Base-by-base conservation (phyloP, 352 stramenopile species). In the Phytophthora meadii region DNA sequence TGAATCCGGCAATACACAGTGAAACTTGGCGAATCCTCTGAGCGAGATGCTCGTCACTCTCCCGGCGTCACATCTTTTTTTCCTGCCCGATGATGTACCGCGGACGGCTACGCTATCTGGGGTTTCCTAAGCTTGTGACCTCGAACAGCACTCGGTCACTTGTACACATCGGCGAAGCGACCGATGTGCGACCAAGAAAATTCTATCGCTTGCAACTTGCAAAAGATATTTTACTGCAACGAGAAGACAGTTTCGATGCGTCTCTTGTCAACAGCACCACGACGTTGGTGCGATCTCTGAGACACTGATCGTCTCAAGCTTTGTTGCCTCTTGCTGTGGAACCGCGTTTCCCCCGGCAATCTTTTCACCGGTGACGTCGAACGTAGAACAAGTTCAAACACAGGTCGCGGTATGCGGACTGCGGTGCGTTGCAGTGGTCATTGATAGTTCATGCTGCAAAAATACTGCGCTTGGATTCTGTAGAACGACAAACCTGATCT, bases 1-100 rank as follows among this genome's bases (percentile, higher is more conserved):
- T 61, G 55, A 62, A 72, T 72, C 46, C 56, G 49, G 64, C 50
- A 55, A 70, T 48, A 57, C 62, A 70, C 62, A 54, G 62, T 65
- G 39, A 57, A 25, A 24, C 54, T 37, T 44, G 22, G 36, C 12
- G 50, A 46, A 11, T 30, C 46, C 22, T 34, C 14, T 15, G 36
- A 17, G 34, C 36, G 36, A 57, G 40, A 41, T 34, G 36, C 56
- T 57, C 55, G 34, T 56, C 55, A 56, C 17, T 6, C 40, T n/a
- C 44, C 40, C 44, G 24, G 24, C 30, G 30, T 46, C 55, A 50
- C 55, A 63, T 63, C 45, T 63, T 50, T 56, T 30, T 63, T 36
- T 63, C 25, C 36, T 63, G n/a, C 37, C 24, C 3, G 32, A 36
- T 27, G 12, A 48, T 27, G 32, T 47, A 48, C 39, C 39, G 39